phyloP scores from a whole-genome alignment of 2,329 filamentous ascomycete species.

The Westerdykella aurantiaca region DNA sequence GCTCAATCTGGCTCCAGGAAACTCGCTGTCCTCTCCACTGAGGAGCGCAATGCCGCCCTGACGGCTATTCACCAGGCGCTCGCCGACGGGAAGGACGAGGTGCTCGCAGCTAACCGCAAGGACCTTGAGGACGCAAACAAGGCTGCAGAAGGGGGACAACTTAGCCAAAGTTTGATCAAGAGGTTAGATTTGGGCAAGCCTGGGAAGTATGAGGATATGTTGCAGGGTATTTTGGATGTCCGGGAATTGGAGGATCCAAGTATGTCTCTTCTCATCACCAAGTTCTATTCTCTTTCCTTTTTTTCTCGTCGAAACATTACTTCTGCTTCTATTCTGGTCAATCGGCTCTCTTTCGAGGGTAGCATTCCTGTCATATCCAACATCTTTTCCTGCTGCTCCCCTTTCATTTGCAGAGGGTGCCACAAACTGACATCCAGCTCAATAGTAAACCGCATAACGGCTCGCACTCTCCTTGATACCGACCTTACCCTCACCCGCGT shows the following conservation, averaged over 20 bases:
- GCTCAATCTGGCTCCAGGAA: conserved; percentile 78
- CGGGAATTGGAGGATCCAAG: conserved; percentile 76
- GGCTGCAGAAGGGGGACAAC: conserved; percentile 66
- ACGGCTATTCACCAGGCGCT: conserved; percentile 78
- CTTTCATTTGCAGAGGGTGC: not conserved
- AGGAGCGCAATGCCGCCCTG: conserved; percentile 77
- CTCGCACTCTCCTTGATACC: conserved; percentile 81
- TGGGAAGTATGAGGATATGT: conserved; percentile 97
- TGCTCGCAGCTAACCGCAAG: conserved; percentile 78
- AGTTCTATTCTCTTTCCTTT: not conserved
- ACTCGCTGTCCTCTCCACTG: conserved; percentile 70
- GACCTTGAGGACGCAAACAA: conserved; percentile 71
- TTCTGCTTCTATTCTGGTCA: not conserved
- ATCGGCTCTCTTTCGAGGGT: no score
- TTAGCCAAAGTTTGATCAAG: conserved; percentile 80
- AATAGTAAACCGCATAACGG: conserved; percentile 73
- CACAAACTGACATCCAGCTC: conserved; percentile 6
- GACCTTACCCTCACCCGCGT: conserved; percentile 79
- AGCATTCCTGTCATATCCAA: no score
- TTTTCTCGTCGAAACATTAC: not conserved
- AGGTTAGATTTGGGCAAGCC: conserved; percentile 77
- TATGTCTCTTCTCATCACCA: conserved; percentile 41
- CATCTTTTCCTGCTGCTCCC: not conserved
- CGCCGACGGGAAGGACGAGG: conserved; percentile 60
- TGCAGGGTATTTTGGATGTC: conserved; percentile 89